A percentile compares a stretch with the other conserved stretches of the same genome.
Conservation (phyloP, 1,284 basidiomycete genomes). For the Ceratobasidium sp. region DNA sequence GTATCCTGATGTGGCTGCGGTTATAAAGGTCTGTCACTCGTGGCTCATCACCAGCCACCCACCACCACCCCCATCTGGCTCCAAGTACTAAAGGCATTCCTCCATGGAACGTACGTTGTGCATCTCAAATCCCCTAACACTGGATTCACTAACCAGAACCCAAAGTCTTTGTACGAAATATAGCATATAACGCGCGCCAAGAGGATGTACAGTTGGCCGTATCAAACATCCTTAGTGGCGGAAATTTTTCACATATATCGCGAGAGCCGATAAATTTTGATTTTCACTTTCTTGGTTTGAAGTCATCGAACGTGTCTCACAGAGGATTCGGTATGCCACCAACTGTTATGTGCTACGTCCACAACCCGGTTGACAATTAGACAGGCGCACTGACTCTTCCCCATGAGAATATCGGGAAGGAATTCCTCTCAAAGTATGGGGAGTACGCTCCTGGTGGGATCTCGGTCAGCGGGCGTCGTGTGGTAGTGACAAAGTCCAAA, state of each 20-base stretch:
- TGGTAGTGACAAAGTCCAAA: constrained; percentile 54
- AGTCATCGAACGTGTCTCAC: constrained; percentile 53
- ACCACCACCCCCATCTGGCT: background rate
- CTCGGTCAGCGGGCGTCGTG: constrained; percentile 47
- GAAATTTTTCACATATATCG: constrained; percentile 1
- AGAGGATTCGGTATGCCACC: constrained; percentile 51
- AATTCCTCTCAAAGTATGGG: constrained; percentile 58
- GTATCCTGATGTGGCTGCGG: background rate
- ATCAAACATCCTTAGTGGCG: constrained; percentile 21
- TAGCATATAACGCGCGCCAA: constrained; percentile 4
- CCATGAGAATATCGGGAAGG: constrained; percentile 50
- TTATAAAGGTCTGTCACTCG: background rate
- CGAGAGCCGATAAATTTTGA: constrained; percentile 57
- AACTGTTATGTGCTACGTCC: background rate
- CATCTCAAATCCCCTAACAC: background rate
- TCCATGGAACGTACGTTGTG: background rate
- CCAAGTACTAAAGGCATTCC: background rate
- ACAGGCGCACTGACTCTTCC: constrained; percentile 58
- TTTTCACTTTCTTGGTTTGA: constrained; percentile 57
- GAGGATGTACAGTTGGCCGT: constrained; percentile 7
- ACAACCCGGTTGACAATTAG: background rate
- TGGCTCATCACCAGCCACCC: constrained; percentile 1
- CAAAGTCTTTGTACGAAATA: constrained; percentile 14
- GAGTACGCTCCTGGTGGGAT: constrained; percentile 52
- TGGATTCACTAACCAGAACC: background rate